Base-by-base conservation (phyloP, 2,329 filamentous ascomycete genomes). In the Aspergillus bombycis region DNA sequence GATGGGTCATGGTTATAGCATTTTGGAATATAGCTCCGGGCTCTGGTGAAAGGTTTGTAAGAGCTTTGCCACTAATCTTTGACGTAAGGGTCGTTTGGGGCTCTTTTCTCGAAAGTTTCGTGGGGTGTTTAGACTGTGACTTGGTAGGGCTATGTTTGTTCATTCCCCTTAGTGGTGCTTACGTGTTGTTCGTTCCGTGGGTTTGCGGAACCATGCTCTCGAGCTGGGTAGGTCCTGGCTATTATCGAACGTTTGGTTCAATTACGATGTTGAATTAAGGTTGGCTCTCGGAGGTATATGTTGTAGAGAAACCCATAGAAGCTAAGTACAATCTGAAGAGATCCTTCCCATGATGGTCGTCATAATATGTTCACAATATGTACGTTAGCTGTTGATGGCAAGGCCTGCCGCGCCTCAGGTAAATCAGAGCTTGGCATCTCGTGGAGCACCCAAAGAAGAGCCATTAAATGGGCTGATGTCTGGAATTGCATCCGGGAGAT, bases 401-500 rank as follows among this genome's bases (percentile, higher is more conserved):
- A 12, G 11, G 19, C 19, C 12, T 28, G 19, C 16, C 9, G 19
- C 4, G 4, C 12, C 28, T 23, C 30, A 2, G 52, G 4, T 6
- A 23, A 11, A 12, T 54, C 32, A 54, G 32, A 54, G 52, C 34
- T 55, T 55, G n/a, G 52, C 32, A 8, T 55, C 32, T 23, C 52
- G 52, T 23, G 23, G 12, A 16, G n/a, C 12, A 3, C 11, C 34
- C 10, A 19, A 38, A 28, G 52, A 19, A 21, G 14, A 21, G 8
- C 32, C 11, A 38, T 23, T 19, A 5, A 28, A 38, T 55, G 34
- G 32, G 16, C 11, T 23, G 34, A 38, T 26, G 36, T 38, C 34
- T 56, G 64, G 70, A 68, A 74, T 75, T 16, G 80, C 77, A 62
- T 78, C 78, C 7, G 77, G 73, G n/a, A 83, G 71, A 0, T 68